phyloP scores from a whole-genome alignment of 2,329 filamentous ascomycete genomes.

The Microthyrium microscopicum region DNA sequence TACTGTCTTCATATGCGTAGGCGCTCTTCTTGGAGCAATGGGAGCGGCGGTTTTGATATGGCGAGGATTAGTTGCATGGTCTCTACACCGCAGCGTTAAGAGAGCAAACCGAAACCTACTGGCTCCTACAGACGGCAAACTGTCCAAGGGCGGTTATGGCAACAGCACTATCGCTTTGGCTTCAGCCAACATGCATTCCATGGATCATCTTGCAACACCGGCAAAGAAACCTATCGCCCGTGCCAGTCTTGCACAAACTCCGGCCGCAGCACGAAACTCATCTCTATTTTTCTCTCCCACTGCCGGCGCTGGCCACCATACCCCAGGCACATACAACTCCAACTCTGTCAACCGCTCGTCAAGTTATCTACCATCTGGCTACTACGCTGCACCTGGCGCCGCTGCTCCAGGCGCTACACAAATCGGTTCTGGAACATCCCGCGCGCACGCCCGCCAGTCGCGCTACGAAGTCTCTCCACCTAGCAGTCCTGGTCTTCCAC shows the following conservation, averaged over 20 bases:
- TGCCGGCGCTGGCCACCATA: slow-evolving; percentile 41
- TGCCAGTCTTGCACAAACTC: slow-evolving; percentile 16
- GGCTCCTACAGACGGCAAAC: slow-evolving; percentile 54
- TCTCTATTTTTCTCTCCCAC: slow-evolving; percentile 86
- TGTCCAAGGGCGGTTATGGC: slow-evolving; percentile 16
- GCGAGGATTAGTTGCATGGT: slow-evolving; percentile 76
- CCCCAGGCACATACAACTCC: slow-evolving; percentile 14
- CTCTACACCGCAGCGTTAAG: slow-evolving; percentile 80
- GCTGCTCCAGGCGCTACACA: slow-evolving; percentile 26
- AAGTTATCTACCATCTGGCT: slow-evolving; percentile 74
- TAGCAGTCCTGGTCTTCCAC: slow-evolving; percentile 19
- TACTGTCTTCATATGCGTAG: slow-evolving; percentile 90
- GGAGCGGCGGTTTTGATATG: slow-evolving; percentile 70
- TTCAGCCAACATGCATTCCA: neutral
- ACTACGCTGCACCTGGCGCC: slow-evolving; percentile 59
- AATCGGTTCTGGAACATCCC: slow-evolving; percentile 9
- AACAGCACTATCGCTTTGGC: slow-evolving; percentile 1
- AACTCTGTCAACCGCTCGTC: slow-evolving; percentile 62
- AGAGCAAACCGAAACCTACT: slow-evolving; percentile 50
- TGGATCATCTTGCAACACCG: slow-evolving; percentile 6
- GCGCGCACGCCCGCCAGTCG: slow-evolving; percentile 11
- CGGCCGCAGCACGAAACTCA: slow-evolving; percentile 7
- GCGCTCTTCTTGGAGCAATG: slow-evolving; percentile 70
- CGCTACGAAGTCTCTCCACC: slow-evolving; percentile 17
- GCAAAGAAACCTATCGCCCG: slow-evolving; percentile 13